A percentile compares a stretch with the other conserved stretches of the same genome.
Conservation (phyloP, 2,329 filamentous ascomycete species). For the Colletotrichum chrysophilum region DNA sequence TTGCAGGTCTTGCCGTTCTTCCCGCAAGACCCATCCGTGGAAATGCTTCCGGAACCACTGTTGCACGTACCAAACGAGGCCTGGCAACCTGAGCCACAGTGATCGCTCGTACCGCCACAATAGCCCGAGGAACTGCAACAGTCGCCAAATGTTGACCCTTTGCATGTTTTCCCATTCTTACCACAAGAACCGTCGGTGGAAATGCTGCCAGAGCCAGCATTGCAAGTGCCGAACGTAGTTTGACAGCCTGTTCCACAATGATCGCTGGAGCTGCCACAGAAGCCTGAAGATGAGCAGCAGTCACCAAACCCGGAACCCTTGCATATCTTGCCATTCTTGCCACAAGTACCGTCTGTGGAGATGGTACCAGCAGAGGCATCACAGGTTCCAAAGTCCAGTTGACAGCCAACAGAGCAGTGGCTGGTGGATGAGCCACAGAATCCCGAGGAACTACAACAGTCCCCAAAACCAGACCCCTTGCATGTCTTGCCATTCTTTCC, state of each 20-base stretch:
- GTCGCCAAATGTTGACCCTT: not conserved
- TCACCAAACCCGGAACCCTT: not conserved
- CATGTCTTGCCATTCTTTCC: too few relatives aligned
- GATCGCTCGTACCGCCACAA: not conserved
- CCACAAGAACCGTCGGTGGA: not conserved
- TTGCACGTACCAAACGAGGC: not conserved
- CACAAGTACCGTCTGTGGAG: not conserved
- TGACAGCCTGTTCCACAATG: not conserved
- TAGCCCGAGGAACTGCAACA: not conserved
- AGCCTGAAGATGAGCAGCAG: not conserved
- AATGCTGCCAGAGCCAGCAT: not conserved
- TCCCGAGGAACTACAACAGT: too few relatives aligned
- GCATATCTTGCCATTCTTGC: not conserved
- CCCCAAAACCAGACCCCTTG: too few relatives aligned
- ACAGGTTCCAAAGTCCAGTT: not conserved
- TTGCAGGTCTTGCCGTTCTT: not conserved
- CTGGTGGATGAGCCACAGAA: too few relatives aligned
- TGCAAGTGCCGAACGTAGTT: not conserved
- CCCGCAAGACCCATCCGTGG: not conserved
- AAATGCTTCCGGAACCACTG: not conserved
- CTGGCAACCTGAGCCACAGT: not conserved
- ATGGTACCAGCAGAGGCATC: not conserved
- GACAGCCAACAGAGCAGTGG: too few relatives aligned
- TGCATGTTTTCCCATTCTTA: not conserved
- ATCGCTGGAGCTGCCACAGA: not conserved